Evolutionary conservation across 352 stramenopile genomes (phyloP), one percentile per base, ranked within the genome.

Genomic region (Pythium aphanidermatum): DNA sequence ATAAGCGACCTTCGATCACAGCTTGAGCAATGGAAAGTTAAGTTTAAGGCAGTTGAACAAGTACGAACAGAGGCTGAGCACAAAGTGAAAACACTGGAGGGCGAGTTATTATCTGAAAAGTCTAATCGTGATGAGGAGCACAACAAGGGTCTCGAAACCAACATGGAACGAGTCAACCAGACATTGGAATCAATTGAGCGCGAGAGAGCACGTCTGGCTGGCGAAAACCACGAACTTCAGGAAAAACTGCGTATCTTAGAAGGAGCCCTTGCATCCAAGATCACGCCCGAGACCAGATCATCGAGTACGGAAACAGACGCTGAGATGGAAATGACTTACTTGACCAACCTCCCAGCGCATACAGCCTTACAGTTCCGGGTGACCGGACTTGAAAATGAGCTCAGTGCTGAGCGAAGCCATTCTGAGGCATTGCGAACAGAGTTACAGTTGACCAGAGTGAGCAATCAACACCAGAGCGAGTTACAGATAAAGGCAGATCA

Each of bases 101-200:
- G 25, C 3, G n/a, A 33, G 16, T 2, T 48, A 8, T 29, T 57
- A n/a, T 24, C 27, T 1, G 20, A 55, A 20, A 17, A 46, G 8
- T 21, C n/a, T 0, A 39, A 25, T 38, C 46, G 55, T 14, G 41
- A 59, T 4, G 40, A 57, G 7, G 17, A 65, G 14, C 43, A 51
- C 12, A 45, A 45, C 16, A 13, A 21, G 3, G 25, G 46, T 29
- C 26, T 54, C 5, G 52, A 55, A 17, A 21, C 27, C 19, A 55
- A 60, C 27, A 51, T 60, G 52, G 20, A 11, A 17, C 51, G 55
- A n/a, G 37, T 60, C 10, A 60, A 46, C 13, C 21, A 51, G 23
- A 51, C 35, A 13, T 24, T 60, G 13, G 31, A 28, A 21, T 19
- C 26, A 5, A 55, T 60, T 16, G 52, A 60, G 20, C 37, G 43